Conservation (phyloP, 78 protist genomes). For the Guillardia theta region DNA sequence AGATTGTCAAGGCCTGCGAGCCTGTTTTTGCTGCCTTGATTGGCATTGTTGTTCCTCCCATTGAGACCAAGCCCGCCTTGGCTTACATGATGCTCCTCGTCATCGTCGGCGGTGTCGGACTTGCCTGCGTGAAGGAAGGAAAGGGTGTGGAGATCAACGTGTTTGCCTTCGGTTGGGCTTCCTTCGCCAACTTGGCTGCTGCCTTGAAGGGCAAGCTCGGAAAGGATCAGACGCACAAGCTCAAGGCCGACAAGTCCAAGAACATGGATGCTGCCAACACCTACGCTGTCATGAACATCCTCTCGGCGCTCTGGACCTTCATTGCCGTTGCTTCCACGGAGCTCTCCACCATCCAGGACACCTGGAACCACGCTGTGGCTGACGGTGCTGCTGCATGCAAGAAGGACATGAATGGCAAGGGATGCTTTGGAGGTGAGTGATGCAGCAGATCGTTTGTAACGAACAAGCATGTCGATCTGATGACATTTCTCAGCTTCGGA, state of each 20-base stretch:
- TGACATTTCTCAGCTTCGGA: neutral
- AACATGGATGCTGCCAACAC: neutral
- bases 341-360: neutral
- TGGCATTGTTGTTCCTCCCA: neutral
- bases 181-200: neutral
- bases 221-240: too few species aligned
- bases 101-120: slow-evolving; percentile 8
- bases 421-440: neutral
- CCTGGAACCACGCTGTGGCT: neutral
- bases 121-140: slow-evolving; percentile 19
- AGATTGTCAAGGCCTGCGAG: too few species aligned
- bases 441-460: neutral
- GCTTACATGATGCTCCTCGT: neutral
- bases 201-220: slow-evolving; percentile 21
- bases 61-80: neutral
- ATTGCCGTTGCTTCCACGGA: neutral
- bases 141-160: neutral
- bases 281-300: slow-evolving; percentile 25
- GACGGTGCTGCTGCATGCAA: neutral
- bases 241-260: too few species aligned
- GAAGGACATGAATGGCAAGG: neutral
- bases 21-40: neutral
- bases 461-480: too few species aligned
- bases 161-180: neutral
- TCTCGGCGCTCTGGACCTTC: slow-evolving; percentile 9